Conservation (phyloP, 345 rosid genomes). For the Eucalyptus sp. region DNA sequence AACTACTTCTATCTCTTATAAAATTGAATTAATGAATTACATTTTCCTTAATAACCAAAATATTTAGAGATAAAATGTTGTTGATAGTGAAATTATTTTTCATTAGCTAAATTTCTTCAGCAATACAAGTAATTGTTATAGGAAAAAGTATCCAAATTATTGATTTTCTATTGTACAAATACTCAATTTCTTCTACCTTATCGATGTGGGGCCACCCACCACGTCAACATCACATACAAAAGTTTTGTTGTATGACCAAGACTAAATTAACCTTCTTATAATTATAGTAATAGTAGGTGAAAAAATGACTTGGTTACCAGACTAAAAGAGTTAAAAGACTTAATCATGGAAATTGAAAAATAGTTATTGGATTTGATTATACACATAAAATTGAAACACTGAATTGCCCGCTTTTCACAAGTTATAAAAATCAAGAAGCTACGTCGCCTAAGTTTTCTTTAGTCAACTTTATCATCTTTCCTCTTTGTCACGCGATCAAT, state of each 20-base stretch:
- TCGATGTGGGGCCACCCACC: not conserved
- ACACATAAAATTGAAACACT: not conserved
- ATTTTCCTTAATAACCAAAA: not conserved
- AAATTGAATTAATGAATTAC: not conserved
- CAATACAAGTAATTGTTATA: no score
- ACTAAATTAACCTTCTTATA: no score
- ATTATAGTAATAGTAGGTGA: not conserved
- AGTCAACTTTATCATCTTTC: not conserved
- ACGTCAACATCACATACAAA: rapidly evolving
- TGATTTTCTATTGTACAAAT: no score
- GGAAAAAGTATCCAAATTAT: not conserved
- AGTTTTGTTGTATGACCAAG: rapidly evolving
- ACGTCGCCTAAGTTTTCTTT: not conserved
- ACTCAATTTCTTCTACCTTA: no score
- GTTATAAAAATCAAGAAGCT: not conserved
- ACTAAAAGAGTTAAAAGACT: not conserved
- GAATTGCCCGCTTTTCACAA: not conserved
- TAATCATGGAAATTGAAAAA: no score
- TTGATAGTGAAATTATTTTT: not conserved
- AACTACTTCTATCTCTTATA: rapidly evolving
- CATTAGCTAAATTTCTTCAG: not conserved
- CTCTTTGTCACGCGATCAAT: not conserved
- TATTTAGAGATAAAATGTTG: not conserved
- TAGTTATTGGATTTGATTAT: not conserved
- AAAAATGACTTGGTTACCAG: not conserved